Evolutionary conservation across 1,139 yeast species (phyloP), one percentile per base, ranked within the genome.

Genomic region (Candida labiduridarum): DNA sequence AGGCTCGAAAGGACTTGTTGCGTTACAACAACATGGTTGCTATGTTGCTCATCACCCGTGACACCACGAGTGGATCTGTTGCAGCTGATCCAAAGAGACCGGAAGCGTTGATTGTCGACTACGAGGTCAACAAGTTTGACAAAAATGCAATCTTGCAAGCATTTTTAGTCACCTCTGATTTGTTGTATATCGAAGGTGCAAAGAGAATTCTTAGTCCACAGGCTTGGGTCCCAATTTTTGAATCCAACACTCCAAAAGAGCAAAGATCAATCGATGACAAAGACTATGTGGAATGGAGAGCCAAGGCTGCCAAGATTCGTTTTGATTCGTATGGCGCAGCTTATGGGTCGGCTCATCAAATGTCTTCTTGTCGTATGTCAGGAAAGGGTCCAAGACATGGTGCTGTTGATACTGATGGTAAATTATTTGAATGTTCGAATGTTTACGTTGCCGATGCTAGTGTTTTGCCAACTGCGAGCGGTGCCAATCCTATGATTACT

Each of bases 331-430:
- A 63, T 48, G 73, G 72, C 2, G 59, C 72, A 2, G 54, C 68
- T 2, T 66, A 71, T 52, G 87, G 86, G 2, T 71, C 80, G 2
- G 87, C 87, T 7, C 87, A 83, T 62, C 87, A 83, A 63, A 82
- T 83, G 86, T 72, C 82, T 49, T 62, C 79, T 2, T 81, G 86
- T 60, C 72, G 86, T 53, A 80, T 82, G 70, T 68, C 78, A 4
- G 82, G 83, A 15, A 70, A 71, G 55, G 78, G 79, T 9, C 79
- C 85, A 8, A 53, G 57, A 11, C 59, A 72, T 51, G 82, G 83
- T 6, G 85, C 85, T 4, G 73, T 78, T 48, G 83, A 80, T 54
- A 61, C 60, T 29, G 68, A 65, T 25, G 87, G 86, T 9, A 74
- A 74, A 49, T 71, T 82, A 35, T 79, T 67, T 60, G 87, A 83